Evolutionary conservation across 1,139 yeast genomes (phyloP), one percentile per base, ranked within the genome.

Genomic region (Suhomyces bribrorum): DNA sequence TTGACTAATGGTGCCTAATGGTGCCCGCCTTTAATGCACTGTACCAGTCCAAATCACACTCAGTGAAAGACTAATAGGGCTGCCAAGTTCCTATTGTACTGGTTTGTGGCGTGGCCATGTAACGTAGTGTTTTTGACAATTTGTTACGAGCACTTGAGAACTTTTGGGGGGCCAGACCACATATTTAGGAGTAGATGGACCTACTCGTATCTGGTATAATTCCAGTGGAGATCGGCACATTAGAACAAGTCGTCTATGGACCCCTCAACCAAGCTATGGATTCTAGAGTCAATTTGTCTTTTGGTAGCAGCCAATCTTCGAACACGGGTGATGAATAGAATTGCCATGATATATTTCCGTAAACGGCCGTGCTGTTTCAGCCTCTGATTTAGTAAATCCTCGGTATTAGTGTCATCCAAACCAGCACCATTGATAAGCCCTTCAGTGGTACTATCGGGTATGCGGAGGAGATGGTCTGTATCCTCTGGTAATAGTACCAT

Each of bases 391-490:
- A 20, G 23, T n/a, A 20, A 20, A n/a, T 20, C 14, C 14, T 25
- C 27, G n/a, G 14, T 25, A 25, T 25, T 4, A 25, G 13, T 25
- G 14, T 25, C 11, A 25, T 12, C 14, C 24, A 9, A 11, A 8
- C 24, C 12, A 26, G 14, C 14, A 14, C 24, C 40, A 9, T 34
- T 32, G 22, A 44, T 44, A 31, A 44, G 37, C 22, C 33, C 31
- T 13, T 40, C 46, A 4, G 47, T 44, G 7, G 47, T 38, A 26
- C 29, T 38, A 15, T 38, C 42, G 17, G 23, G 23, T 20, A 20
- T 20, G 23, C 11, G 23, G 23, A 20, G 23, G 23, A 20, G 23
- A 5, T 20, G 8, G 23, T 20, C 23, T 20, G 23, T 20, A 5
- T 2, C 11, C 8, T 20, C 23, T 20, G 23, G 11, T n/a, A 20